A percentile compares a stretch with the other conserved stretches of the same genome.
These are phyloP conservation scores for Candida corydali DNA, from an alignment of 805 yeast species.

Conservation along the genomic window DNA sequence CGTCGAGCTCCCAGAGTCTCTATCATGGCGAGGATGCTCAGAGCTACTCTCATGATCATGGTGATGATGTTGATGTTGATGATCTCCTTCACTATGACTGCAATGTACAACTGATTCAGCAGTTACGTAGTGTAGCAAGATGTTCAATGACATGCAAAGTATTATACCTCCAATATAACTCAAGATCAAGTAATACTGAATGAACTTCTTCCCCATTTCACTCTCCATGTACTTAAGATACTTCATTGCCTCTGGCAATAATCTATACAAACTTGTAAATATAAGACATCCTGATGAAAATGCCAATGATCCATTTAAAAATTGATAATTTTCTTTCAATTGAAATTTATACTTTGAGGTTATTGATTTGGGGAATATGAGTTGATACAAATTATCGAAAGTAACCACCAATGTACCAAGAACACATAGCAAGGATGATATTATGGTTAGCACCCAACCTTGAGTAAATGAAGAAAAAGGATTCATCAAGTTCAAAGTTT, in stretches of 20 bases:
- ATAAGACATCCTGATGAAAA: conserved; percentile 79
- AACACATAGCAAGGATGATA: conserved; percentile 68
- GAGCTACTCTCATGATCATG: conserved; percentile 11
- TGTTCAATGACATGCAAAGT: conserved; percentile 58
- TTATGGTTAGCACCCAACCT: conserved; percentile 63
- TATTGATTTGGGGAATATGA: conserved; percentile 35
- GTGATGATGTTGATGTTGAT: conserved; percentile 14
- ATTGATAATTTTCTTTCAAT: conserved; percentile 54
- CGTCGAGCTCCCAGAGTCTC: neutral
- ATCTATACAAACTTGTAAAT: conserved; percentile 70
- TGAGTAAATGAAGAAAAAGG: conserved; percentile 22
- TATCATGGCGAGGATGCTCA: too few relatives aligned
- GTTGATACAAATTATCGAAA: conserved; percentile 50
- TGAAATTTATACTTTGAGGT: conserved; percentile 44
- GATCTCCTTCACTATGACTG: conserved; percentile 48
- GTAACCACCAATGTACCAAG: conserved; percentile 67
- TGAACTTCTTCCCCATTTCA: conserved; percentile 8
- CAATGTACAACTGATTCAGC: conserved; percentile 85
- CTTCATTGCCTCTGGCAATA: conserved; percentile 63
- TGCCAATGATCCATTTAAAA: conserved; percentile 72
- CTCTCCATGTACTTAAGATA: conserved; percentile 33
- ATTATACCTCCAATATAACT: conserved; percentile 57
- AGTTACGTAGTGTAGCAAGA: conserved; percentile 66
- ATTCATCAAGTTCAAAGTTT: conserved; percentile 1
- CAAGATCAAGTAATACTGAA: conserved; percentile 38